These are phyloP conservation scores for Colletotrichum camelliae DNA, from an alignment of 2,329 filamentous ascomycete species.

Conservation along the genomic window DNA sequence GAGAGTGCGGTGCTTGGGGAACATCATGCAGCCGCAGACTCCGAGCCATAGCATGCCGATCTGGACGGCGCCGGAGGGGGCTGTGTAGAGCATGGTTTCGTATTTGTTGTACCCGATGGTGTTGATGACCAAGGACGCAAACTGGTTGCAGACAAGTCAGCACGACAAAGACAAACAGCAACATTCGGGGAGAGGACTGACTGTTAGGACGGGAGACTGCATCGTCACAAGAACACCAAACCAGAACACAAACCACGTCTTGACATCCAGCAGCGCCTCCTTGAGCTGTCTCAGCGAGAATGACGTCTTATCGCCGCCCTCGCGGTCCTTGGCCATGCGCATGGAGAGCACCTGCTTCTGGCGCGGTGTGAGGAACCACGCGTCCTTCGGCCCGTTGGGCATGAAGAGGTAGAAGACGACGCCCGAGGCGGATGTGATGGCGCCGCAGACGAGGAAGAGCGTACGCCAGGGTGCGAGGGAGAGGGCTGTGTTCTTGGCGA, in stretches of 20 bases:
- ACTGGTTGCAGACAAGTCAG: slow-evolving; percentile 28
- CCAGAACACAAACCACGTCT: slow-evolving; percentile 48
- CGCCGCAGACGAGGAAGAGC: slow-evolving; percentile 56
- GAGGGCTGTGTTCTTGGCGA: slow-evolving; percentile 45
- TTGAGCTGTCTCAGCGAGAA: slow-evolving; percentile 49
- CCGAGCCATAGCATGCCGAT: slow-evolving; percentile 52
- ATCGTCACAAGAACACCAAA: slow-evolving; percentile 53
- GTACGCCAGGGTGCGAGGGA: slow-evolving; percentile 49
- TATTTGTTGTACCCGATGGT: slow-evolving; percentile 47
- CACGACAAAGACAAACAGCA: slow-evolving; percentile 18
- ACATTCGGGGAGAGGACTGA: slow-evolving; percentile 8
- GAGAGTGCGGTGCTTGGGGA: slow-evolving; percentile 43
- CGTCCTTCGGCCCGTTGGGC: slow-evolving; percentile 49
- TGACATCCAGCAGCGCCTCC: slow-evolving; percentile 48
- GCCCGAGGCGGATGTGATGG: slow-evolving; percentile 46
- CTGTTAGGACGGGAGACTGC: slow-evolving; percentile 49
- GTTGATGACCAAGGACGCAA: slow-evolving; percentile 55
- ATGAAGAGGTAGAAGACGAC: slow-evolving; percentile 51
- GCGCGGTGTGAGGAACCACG: slow-evolving; percentile 52
- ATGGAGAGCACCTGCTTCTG: slow-evolving; percentile 46
- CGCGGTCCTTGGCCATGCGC: slow-evolving; percentile 36
- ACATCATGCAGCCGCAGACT: slow-evolving; percentile 39
- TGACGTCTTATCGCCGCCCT: slow-evolving; percentile 40
- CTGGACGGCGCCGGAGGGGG: slow-evolving; percentile 52
- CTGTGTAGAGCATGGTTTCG: slow-evolving; percentile 51